Evolutionary conservation across 2,329 filamentous ascomycete species (phyloP).

Genomic region (Penicillium sp.): DNA sequence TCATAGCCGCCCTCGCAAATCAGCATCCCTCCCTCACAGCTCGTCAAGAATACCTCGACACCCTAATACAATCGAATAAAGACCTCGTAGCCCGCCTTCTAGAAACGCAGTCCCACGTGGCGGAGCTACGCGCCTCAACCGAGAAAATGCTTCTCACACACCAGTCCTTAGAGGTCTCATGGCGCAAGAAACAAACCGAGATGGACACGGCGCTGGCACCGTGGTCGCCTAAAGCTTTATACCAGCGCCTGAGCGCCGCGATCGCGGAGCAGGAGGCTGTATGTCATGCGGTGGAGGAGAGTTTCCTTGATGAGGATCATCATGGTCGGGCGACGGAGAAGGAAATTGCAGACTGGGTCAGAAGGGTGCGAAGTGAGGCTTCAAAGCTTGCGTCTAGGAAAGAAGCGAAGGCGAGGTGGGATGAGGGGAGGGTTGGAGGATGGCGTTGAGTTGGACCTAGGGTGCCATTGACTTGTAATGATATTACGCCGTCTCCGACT

Average conservation of each 20-base stretch:
- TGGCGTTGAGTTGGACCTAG: constrained; percentile 65
- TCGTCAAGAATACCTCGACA: constrained; percentile 63
- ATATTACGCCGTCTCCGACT: constrained; percentile 8
- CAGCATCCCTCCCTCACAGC: constrained; percentile 69
- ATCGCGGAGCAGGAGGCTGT: constrained; percentile 80
- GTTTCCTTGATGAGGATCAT: constrained; percentile 70
- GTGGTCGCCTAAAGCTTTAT: constrained; percentile 82
- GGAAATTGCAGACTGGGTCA: constrained; percentile 82
- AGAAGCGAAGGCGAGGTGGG: constrained; percentile 90
- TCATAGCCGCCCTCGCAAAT: constrained; percentile 74
- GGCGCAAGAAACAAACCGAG: constrained; percentile 81
- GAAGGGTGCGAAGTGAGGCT: constrained; percentile 74
- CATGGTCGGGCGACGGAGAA: constrained; percentile 65
- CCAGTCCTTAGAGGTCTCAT: constrained; percentile 86
- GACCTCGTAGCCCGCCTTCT: constrained; percentile 57
- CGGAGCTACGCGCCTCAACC: constrained; percentile 59
- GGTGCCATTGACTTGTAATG: constrained; percentile 2
- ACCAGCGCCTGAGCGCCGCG: constrained; percentile 72
- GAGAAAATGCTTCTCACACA: constrained; percentile 80
- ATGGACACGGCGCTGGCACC: constrained; percentile 82
- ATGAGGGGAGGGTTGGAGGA: constrained; percentile 89
- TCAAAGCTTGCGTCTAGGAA: constrained; percentile 74
- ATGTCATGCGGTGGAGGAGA: constrained; percentile 83
- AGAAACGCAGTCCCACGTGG: constrained; percentile 48
- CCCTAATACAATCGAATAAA: constrained; percentile 69